phyloP scores from a whole-genome alignment of 768 basidiomycete species.

The Daedaleopsis sinensis region DNA sequence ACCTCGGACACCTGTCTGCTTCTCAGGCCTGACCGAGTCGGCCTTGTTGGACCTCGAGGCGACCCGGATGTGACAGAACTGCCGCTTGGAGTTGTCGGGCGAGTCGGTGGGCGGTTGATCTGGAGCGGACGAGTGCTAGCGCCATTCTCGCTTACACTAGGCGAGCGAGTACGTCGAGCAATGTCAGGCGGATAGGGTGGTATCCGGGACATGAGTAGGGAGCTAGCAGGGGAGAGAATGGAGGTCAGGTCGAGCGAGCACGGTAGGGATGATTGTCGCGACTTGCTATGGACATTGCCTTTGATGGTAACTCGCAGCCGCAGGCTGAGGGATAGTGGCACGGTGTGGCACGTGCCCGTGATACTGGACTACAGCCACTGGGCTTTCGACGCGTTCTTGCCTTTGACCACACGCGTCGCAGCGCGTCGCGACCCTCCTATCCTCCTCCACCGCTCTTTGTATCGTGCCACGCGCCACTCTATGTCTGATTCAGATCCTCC shows the following conservation, averaged over 20 bases:
- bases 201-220: conserved; percentile 23
- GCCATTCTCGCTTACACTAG: conserved; percentile 35
- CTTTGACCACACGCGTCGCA: conserved; percentile 10
- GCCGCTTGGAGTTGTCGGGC: conserved; percentile 55
- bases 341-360: conserved; percentile 3
- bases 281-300: conserved; percentile 13
- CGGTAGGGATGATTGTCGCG: conserved; percentile 15
- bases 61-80: conserved; percentile 38
- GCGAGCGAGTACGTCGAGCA: conserved; percentile 53
- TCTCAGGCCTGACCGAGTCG: conserved; percentile 69
- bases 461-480: neutral
- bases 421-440: conserved; percentile 7
- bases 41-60: conserved; percentile 56
- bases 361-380: neutral
- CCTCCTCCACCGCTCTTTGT: neutral
- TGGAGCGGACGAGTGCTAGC: conserved; percentile 56
- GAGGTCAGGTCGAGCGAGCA: neutral
- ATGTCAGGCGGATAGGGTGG: conserved; percentile 17
- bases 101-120: conserved; percentile 55
- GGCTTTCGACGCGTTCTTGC: conserved; percentile 2
- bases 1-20: conserved; percentile 55
- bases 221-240: neutral
- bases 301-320: conserved; percentile 3
- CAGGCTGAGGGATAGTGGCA: too few relatives aligned
- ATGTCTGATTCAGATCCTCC: conserved; percentile 14